phyloP scores from a whole-genome alignment of 2,329 filamentous ascomycete species.

The Fusarium solani-melongenae region DNA sequence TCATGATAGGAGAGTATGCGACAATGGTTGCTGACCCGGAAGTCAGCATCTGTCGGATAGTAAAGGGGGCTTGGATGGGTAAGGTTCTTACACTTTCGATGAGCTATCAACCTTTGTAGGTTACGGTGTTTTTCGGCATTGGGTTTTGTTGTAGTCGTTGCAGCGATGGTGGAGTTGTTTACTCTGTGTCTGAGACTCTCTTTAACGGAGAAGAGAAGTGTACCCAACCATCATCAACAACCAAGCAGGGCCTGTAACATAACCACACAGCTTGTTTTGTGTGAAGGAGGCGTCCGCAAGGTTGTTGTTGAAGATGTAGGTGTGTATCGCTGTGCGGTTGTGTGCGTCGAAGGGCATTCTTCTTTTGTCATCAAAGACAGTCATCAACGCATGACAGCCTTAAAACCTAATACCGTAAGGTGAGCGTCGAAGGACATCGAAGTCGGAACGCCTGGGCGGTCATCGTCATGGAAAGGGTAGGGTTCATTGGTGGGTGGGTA shows the following conservation, averaged over 20 bases:
- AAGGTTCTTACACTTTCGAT: background rate
- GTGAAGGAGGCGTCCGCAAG: background rate
- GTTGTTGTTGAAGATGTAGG: background rate
- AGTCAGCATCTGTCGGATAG: background rate
- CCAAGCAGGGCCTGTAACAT: too few species aligned
- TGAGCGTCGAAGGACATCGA: background rate
- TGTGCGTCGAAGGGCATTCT: background rate
- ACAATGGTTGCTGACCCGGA: background rate
- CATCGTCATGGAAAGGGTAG: constrained; percentile 3
- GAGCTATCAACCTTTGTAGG: background rate
- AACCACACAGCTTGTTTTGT: background rate
- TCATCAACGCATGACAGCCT: background rate
- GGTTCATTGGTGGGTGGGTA: background rate
- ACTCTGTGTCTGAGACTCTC: background rate
- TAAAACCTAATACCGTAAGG: background rate
- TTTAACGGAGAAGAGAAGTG: background rate
- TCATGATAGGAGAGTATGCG: background rate
- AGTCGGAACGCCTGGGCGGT: background rate
- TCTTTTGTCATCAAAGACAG: background rate
- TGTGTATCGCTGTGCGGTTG: background rate
- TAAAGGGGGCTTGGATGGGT: background rate
- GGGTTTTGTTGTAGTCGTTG: background rate
- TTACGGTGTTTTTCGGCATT: background rate
- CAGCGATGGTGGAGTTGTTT: background rate
- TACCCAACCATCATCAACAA: too few species aligned